Conservation (phyloP, 352 stramenopile genomes). For the Phytophthora sansomeana region DNA sequence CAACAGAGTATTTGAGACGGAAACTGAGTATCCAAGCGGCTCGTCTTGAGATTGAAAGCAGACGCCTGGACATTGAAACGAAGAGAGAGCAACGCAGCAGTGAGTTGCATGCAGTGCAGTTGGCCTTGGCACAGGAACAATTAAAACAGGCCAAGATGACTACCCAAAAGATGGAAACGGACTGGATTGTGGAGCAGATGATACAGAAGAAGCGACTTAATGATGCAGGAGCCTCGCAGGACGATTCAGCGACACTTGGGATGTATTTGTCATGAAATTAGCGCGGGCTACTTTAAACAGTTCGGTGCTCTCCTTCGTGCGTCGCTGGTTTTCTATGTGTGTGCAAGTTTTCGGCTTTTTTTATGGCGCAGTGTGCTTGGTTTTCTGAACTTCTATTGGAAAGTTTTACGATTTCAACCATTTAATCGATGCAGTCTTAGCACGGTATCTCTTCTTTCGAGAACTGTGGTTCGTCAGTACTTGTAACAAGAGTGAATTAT, state of each 20-base stretch:
- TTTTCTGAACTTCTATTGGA: constrained; percentile 18
- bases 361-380: not conserved
- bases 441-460: constrained; percentile 17
- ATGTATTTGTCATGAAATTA: constrained; percentile 39
- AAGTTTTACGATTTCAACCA: constrained; percentile 1
- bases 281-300: constrained; percentile 31
- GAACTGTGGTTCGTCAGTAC: not conserved
- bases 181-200: constrained; percentile 64
- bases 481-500: constrained; percentile 21
- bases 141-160: constrained; percentile 56
- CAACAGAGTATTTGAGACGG: constrained; percentile 48
- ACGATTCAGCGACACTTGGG: constrained; percentile 39
- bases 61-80: constrained; percentile 53
- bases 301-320: not conserved
- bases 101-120: constrained; percentile 54
- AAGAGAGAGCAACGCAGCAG: constrained; percentile 49
- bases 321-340: constrained; percentile 15
- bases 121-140: constrained; percentile 59
- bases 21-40: constrained; percentile 53
- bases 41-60: constrained; percentile 50
- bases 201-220: constrained; percentile 61
- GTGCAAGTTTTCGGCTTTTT: constrained; percentile 19
- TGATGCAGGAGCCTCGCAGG: constrained; percentile 52
- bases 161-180: constrained; percentile 57
- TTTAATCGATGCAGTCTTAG: not conserved